Conservation (phyloP, 768 basidiomycete genomes). For the Asterophora parasitica region DNA sequence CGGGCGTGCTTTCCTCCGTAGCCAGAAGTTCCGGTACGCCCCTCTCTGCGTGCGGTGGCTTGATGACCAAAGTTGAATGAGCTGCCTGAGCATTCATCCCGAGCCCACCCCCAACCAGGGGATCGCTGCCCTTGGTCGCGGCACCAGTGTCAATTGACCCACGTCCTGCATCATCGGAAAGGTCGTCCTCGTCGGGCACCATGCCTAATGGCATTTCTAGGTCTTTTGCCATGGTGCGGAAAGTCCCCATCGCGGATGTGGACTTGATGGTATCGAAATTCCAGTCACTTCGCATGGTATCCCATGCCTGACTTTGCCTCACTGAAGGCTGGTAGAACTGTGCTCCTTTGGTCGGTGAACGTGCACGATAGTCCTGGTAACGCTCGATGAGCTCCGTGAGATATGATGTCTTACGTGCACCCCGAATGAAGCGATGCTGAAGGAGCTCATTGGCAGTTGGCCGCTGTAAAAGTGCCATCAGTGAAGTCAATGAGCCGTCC, state of each 20-base stretch:
- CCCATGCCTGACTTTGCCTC: constrained; percentile 61
- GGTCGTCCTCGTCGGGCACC: constrained; percentile 52
- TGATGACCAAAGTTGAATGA: constrained; percentile 74
- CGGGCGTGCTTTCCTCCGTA: constrained; percentile 28
- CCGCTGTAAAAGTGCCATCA: constrained; percentile 48
- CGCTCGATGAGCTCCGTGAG: constrained; percentile 87
- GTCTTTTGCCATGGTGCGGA: constrained; percentile 68
- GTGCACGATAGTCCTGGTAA: constrained; percentile 69
- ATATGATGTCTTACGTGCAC: constrained; percentile 76
- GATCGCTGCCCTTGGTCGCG: constrained; percentile 64
- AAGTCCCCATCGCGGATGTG: constrained; percentile 70
- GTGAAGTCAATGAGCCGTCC: constrained; percentile 8
- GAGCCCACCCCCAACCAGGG: constrained; percentile 32
- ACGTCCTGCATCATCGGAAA: constrained; percentile 34
- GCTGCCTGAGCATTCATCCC: constrained; percentile 50
- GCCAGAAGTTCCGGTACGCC: constrained; percentile 37
- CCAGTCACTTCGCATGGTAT: constrained; percentile 91
- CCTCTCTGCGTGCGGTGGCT: constrained; percentile 35
- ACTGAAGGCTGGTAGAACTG: constrained; percentile 55
- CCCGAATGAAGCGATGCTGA: constrained; percentile 88
- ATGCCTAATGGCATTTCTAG: constrained; percentile 51
- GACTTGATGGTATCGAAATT: constrained; percentile 87
- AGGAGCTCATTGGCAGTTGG: constrained; percentile 89
- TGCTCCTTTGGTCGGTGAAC: constrained; percentile 52
- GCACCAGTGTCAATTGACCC: constrained; percentile 56